Evolutionary conservation across 2,329 filamentous ascomycete genomes (phyloP).

Genomic region (Microdochium paspali): DNA sequence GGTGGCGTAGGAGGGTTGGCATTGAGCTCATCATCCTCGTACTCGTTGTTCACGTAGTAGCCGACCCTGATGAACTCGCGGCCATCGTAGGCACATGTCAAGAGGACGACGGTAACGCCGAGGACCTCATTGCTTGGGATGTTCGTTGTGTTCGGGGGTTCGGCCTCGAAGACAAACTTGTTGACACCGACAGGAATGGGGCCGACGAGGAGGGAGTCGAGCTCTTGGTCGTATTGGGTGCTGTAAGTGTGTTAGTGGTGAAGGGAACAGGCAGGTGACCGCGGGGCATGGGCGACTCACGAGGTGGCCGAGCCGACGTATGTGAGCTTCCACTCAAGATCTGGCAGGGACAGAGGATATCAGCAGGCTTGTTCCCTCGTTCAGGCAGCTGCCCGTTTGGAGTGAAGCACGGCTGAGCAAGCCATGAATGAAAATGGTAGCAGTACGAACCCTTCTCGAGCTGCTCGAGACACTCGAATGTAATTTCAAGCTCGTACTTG

Average conservation of each 20-base stretch:
- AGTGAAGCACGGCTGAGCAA: too few species aligned
- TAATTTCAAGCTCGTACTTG: conserved; percentile 96
- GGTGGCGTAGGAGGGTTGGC: conserved; percentile 88
- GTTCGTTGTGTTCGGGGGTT: conserved; percentile 78
- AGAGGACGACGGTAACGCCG: conserved; percentile 91
- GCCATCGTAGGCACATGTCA: conserved; percentile 93
- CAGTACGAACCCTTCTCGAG: conserved; percentile 70
- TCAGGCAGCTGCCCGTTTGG: background rate
- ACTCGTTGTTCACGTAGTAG: conserved; percentile 99
- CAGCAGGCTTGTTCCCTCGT: conserved; percentile 3
- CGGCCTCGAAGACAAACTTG: conserved; percentile 97
- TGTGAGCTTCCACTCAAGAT: conserved; percentile 98
- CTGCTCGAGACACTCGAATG: conserved; percentile 92
- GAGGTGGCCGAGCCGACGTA: conserved; percentile 98
- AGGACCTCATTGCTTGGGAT: conserved; percentile 94
- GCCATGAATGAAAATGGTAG: background rate
- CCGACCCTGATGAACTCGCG: conserved; percentile 96
- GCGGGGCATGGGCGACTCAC: conserved; percentile 42
- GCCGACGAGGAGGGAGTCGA: conserved; percentile 91
- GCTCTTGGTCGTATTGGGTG: conserved; percentile 95
- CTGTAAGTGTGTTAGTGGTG: conserved; percentile 30
- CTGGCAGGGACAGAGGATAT: conserved; percentile 32
- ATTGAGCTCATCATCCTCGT: conserved; percentile 82
- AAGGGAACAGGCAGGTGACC: conserved; percentile 10
- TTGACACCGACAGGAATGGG: conserved; percentile 97